Base-by-base conservation (phyloP, 2,329 filamentous ascomycete species). In the Aspergillus pseudoterreus region DNA sequence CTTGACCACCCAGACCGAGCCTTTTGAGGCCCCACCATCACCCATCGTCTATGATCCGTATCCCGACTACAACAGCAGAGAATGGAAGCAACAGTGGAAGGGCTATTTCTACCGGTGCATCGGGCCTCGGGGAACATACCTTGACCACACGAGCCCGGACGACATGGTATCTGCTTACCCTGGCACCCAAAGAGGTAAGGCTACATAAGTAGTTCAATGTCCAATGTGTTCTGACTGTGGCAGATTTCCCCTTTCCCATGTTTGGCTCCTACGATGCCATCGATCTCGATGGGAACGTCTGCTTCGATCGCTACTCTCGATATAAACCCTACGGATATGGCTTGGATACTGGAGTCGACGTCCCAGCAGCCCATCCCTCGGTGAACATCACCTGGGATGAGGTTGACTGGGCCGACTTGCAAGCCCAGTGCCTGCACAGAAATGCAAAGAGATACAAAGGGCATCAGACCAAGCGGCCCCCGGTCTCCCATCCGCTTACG, bases 351-450 rank as follows among this genome's bases (percentile, higher is more conserved):
- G 51, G 48, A 38, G 48, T 55, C 4, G 62, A 68, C 3, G 19
- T 21, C 9, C 15, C 30, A 10, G 44, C 12, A 22, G 12, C 33
- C 17, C 44, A 36, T 8, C 47, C 58, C 4, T 56, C 64, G 15
- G 50, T 53, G 1, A 54, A 57, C 1, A 58, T 70, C 6, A 51
- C 65, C 22, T 91, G 87, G 85, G 75, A 81, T 24, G 73, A 76
- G 22, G 80, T 90, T 30, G 78, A 82, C 56, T 94, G 89, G 89
- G 85, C 85, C 12, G 71, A 79, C 30, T 73, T 92, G 15, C 88
- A 92, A 65, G 74, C 82, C 47, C 71, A 80, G 24, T 94, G 89
- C 63, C 67, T 84, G 1, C 70, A 79, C 57, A 78, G 75, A 58
- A 95, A 95, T 69, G 76, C 80, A 51, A 79, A 80, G 35, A 82